Evolutionary conservation across 208 protist species (phyloP).

Genomic region (Leishmania tarentolae): DNA sequence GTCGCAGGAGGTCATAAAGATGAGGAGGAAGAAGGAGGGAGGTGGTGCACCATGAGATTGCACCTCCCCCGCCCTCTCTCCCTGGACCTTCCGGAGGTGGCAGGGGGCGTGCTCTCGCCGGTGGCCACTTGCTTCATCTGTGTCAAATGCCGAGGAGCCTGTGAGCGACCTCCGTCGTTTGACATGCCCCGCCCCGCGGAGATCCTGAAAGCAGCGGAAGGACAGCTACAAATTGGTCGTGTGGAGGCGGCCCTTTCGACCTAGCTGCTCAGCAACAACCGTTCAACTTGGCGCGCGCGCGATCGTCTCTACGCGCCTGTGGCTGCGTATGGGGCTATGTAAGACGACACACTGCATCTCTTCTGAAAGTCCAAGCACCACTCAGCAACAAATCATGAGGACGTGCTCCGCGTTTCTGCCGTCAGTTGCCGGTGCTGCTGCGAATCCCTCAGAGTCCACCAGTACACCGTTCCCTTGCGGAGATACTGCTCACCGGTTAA

Average conservation of each 20-base stretch:
- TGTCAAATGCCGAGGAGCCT: background rate
- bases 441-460: conserved; percentile 28
- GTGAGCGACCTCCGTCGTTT: background rate
- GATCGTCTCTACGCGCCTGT: background rate
- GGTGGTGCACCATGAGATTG: background rate
- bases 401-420: conserved; percentile 8
- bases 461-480: conserved; percentile 27
- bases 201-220: background rate
- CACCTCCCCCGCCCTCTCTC: background rate
- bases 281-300: background rate
- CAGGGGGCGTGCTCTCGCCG: background rate
- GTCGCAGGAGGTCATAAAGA: background rate
- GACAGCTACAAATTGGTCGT: background rate
- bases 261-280: background rate
- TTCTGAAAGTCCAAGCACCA: background rate
- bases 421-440: conserved; percentile 23
- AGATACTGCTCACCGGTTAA: conserved; percentile 7
- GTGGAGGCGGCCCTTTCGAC: background rate
- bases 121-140: background rate
- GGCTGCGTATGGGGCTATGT: background rate
- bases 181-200: background rate
- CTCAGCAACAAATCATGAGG: background rate
- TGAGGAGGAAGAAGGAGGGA: background rate
- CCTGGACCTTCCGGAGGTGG: background rate
- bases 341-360: background rate